Base-by-base conservation (phyloP, 352 stramenopile species). In the Pythium aphanidermatum region DNA sequence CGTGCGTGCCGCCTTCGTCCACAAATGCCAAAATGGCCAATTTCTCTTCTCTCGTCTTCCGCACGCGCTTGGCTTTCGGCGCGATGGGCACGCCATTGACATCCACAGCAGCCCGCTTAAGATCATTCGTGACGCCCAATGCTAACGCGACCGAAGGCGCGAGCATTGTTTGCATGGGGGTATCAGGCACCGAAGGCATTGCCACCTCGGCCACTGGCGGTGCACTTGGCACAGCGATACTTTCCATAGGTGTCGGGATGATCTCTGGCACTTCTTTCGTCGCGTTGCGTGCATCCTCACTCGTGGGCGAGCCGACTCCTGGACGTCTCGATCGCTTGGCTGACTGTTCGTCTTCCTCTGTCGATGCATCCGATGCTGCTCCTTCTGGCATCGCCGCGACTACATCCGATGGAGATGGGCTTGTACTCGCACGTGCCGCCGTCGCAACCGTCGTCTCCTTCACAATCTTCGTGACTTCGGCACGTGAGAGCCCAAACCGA, bases 21-120 rank as follows among this genome's bases (percentile, higher is more conserved):
- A 92, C 81, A 51, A 82, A 92, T 5, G 68, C 63, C 33, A 92
- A 30, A 44, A 92, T 92, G 31, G 85, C 72, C 39, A 92, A 70
- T 59, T 92, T 92, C 56, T 92, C 81, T 38, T 84, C 60, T 36
- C 84, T 76, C 3, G 77, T 87, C 58, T 92, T 92, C 34, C 79
- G 81, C 16, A 92, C 79, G 10, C 81, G 77, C 56, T 87, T 87
- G 25, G 54, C 54, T 26, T 62, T 62, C 1, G 54, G 46, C 13
- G 45, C n/a, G 12, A 40, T 14, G 9, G 30, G 34, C 5, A 24
- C 23, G 8, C 51, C 52, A 1, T 7, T 25, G 32, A 55, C 10
- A 8, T 19, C 40, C 2, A 43, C 39, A 1, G 38, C 39, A 17
- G 27, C 21, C 1, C 53, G 53, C 33, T 56, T 62, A 28, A 52